These are phyloP conservation scores for Leucocoprinus sp. DNA, from an alignment of 768 basidiomycete species.

Conservation along the genomic window DNA sequence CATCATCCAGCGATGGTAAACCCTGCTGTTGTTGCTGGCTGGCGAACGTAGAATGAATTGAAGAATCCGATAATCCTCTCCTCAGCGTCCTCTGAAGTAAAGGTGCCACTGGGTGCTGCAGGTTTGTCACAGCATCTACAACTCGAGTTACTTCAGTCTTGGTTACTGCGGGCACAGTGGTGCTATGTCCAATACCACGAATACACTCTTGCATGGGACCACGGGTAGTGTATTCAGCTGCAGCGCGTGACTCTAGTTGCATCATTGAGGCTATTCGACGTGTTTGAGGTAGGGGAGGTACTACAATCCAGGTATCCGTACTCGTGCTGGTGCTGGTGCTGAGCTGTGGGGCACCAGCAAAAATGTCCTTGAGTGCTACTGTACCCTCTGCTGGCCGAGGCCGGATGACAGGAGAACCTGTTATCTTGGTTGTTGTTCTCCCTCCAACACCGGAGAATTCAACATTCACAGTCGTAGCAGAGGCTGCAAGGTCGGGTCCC, in stretches of 20 bases:
- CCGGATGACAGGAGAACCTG: constrained; percentile 15
- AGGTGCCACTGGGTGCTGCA: constrained; percentile 37
- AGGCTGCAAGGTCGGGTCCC: constrained; percentile 78
- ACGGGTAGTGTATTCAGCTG: background rate
- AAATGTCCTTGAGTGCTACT: constrained; percentile 70
- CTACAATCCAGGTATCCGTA: constrained; percentile 65
- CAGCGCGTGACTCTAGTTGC: background rate
- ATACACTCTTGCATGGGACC: background rate
- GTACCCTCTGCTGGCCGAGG: constrained; percentile 10
- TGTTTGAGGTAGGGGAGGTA: constrained; percentile 31
- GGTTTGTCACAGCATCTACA: constrained; percentile 76
- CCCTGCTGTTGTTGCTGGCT: constrained; percentile 24
- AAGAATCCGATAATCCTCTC: constrained; percentile 84
- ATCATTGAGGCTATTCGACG: constrained; percentile 19
- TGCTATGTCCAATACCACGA: constrained; percentile 16
- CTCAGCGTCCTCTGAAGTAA: constrained; percentile 60
- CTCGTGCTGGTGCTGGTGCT: constrained; percentile 15
- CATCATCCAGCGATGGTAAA: constrained; percentile 12
- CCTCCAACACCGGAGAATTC: constrained; percentile 76
- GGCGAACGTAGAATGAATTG: constrained; percentile 80
- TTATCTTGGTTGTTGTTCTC: constrained; percentile 30
- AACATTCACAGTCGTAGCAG: constrained; percentile 89
- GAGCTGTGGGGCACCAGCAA: constrained; percentile 75
- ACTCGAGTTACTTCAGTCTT: constrained; percentile 43
- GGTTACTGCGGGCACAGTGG: constrained; percentile 17